Evolutionary conservation across 768 basidiomycete species (phyloP).

Genomic region (Calocera viscosa): DNA sequence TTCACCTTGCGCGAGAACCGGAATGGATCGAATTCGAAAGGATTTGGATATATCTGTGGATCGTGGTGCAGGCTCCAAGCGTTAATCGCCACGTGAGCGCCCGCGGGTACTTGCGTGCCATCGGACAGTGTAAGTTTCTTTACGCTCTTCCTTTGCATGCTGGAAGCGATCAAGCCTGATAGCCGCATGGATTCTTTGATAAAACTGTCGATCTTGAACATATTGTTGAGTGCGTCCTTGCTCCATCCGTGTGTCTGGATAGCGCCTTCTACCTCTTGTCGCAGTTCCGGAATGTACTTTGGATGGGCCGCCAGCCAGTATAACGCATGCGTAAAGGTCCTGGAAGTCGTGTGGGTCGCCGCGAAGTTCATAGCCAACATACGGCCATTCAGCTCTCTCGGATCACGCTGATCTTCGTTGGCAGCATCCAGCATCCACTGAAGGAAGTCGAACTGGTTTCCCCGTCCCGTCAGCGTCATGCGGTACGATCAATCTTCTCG

Average conservation of each 20-base stretch:
- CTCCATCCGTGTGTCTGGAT: constrained; percentile 1
- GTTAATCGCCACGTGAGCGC: constrained; percentile 27
- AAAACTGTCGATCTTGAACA: constrained; percentile 27
- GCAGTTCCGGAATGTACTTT: not conserved
- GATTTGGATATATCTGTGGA: constrained; percentile 27
- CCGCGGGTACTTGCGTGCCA: constrained; percentile 32
- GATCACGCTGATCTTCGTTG: not conserved
- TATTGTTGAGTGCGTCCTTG: constrained; percentile 10
- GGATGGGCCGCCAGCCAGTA: constrained; percentile 5
- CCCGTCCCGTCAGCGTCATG: constrained; percentile 7
- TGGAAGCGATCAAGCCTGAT: not conserved
- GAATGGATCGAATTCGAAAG: constrained; percentile 21
- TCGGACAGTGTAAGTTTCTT: constrained; percentile 27
- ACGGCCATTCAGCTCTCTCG: constrained; percentile 11
- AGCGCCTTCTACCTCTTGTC: not conserved
- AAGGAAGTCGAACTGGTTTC: constrained; percentile 4
- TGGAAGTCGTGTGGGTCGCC: not conserved
- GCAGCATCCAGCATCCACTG: constrained; percentile 11
- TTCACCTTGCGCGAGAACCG: not conserved
- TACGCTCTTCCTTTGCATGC: not conserved
- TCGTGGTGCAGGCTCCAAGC: constrained; percentile 29
- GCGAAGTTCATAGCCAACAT: constrained; percentile 9
- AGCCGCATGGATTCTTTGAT: not conserved
- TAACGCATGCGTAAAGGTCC: constrained; percentile 5
- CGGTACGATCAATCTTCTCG: constrained; percentile 15